Conservation (phyloP, 2,329 filamentous ascomycete species). For the Chalaropsis thielavioides region DNA sequence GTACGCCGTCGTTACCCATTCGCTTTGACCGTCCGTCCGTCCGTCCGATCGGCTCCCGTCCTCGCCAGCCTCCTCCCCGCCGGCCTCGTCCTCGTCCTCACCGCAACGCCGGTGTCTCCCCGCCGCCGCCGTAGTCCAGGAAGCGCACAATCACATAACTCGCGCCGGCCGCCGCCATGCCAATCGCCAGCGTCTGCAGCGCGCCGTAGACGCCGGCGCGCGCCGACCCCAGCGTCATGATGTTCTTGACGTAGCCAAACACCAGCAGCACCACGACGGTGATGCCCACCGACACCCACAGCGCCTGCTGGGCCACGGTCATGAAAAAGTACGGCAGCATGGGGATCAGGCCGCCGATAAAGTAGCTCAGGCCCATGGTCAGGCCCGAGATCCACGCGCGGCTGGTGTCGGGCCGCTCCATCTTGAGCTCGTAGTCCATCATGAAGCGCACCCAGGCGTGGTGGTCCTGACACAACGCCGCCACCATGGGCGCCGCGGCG, state of each 20-base stretch:
- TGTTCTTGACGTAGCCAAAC: conserved; percentile 54
- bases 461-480: conserved; percentile 34
- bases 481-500: conserved; percentile 33
- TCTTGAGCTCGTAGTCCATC: conserved; percentile 43
- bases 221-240: conserved; percentile 28
- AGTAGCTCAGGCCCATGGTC: conserved; percentile 55
- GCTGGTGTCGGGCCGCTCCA: conserved; percentile 32
- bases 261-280: conserved; percentile 45
- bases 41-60: not conserved
- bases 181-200: conserved; percentile 49
- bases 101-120: not conserved
- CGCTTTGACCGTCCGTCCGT: not conserved
- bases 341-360: conserved; percentile 56
- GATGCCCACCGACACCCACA: conserved; percentile 45
- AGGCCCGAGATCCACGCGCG: conserved; percentile 41
- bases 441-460: conserved; percentile 41
- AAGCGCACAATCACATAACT: conserved; percentile 48
- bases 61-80: not conserved
- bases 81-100: not conserved
- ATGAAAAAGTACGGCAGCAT: conserved; percentile 55
- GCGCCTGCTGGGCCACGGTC: conserved; percentile 30
- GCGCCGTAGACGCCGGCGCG: conserved; percentile 43
- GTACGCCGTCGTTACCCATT: not conserved
- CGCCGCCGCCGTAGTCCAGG: conserved; percentile 29
- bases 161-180: conserved; percentile 49